phyloP scores from a whole-genome alignment of 1,284 basidiomycete genomes.

The Pseudozyma sp. region DNA sequence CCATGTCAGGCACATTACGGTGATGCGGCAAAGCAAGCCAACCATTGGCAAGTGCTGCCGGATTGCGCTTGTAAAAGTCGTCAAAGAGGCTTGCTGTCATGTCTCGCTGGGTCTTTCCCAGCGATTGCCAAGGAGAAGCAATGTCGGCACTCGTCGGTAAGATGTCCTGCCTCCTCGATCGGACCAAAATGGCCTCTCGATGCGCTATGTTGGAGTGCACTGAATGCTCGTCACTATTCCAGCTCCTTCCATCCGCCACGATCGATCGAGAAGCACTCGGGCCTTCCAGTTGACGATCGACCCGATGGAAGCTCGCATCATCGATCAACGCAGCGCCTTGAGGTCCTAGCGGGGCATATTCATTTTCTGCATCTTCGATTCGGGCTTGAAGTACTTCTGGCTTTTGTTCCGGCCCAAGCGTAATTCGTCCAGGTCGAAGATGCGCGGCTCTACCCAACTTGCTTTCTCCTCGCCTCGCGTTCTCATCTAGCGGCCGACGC shows the following conservation, averaged over 20 bases:
- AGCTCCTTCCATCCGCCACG: neutral
- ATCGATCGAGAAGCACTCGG: neutral
- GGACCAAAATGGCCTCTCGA: neutral
- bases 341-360: neutral
- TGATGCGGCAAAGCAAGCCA: constrained; percentile 40
- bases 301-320: neutral
- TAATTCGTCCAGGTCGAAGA: constrained; percentile 25
- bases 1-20: neutral
- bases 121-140: too few relatives aligned
- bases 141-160: neutral
- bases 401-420: constrained; percentile 3
- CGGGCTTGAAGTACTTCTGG: neutral
- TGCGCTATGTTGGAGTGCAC: constrained; percentile 15
- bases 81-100: constrained; percentile 3
- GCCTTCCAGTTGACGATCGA: too few relatives aligned
- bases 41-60: constrained; percentile 33
- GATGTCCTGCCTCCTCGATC: neutral
- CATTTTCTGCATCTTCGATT: neutral
- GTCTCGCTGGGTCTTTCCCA: neutral
- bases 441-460: constrained; percentile 29
- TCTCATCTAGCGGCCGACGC: constrained; percentile 7
- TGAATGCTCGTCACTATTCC: constrained; percentile 26
- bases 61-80: constrained; percentile 35
- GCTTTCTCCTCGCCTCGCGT: constrained; percentile 18
- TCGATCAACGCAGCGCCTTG: neutral